Conservation (phyloP, 345 rosid genomes). For the Dovyalis caffra region DNA sequence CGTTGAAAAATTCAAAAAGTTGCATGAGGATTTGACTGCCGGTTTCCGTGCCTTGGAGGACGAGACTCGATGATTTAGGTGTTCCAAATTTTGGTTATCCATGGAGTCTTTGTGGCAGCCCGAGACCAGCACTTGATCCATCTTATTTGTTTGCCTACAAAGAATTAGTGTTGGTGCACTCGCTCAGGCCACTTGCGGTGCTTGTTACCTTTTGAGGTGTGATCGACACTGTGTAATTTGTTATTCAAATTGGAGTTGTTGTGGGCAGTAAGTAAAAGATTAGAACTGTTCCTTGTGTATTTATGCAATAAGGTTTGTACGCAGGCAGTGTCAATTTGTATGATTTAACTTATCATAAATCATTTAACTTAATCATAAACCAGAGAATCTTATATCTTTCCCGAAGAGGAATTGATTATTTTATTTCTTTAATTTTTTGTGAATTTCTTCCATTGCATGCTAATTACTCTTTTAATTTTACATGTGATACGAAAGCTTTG, state of each 20-base stretch:
- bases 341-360: background rate
- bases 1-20: constrained; percentile 78
- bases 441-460: background rate
- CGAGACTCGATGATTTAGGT: constrained; percentile 69
- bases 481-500: background rate
- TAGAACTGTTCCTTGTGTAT: constrained; percentile 16
- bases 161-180: constrained; percentile 17
- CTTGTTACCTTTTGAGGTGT: constrained; percentile 16
- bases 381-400: background rate
- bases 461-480: background rate
- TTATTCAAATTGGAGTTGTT: background rate
- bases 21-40: constrained; percentile 79
- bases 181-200: constrained; percentile 10
- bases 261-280: constrained; percentile 15
- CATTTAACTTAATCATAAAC: background rate
- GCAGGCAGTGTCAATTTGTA: background rate
- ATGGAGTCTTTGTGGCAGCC: background rate
- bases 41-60: constrained; percentile 98
- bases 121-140: constrained; percentile 7
- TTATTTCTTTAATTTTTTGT: background rate
- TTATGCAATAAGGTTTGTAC: constrained; percentile 37
- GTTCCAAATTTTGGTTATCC: background rate
- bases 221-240: constrained; percentile 14
- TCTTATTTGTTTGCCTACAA: background rate
- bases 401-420: background rate